Conservation (phyloP, 192 early-diverging fungal species). For the Coemansia sp. region DNA sequence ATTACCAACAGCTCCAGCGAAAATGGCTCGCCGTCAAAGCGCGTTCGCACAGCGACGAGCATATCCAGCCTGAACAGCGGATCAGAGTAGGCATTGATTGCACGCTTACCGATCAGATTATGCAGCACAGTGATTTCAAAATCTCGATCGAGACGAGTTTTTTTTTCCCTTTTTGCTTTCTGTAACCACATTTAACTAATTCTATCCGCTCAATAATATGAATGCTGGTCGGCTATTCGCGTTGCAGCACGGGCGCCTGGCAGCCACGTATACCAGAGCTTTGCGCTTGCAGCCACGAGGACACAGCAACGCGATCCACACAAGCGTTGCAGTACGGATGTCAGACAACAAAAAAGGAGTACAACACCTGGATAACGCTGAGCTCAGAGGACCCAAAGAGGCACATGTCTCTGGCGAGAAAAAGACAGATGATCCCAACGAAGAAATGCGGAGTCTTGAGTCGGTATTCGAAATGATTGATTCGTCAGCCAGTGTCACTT, state of each 20-base stretch:
- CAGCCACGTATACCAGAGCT: no score
- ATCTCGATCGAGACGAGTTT: neutral
- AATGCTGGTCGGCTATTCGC: neutral
- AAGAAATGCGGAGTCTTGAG: slow-evolving; percentile 16
- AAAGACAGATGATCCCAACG: slow-evolving; percentile 1
- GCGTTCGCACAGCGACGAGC: no score
- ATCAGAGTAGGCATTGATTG: no score
- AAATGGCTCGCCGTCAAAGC: no score
- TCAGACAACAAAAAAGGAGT: neutral
- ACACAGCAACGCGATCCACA: neutral
- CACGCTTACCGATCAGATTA: no score
- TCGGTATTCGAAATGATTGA: slow-evolving; percentile 34
- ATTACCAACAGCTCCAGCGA: no score
- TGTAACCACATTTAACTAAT: no score
- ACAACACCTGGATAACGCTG: neutral
- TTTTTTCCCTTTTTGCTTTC: neutral
- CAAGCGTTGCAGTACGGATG: neutral
- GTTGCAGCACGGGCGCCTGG: neutral
- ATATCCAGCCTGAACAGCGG: no score
- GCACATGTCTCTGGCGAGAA: neutral
- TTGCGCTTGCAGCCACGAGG: neutral
- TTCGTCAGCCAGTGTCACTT: neutral
- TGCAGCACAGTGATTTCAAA: neutral
- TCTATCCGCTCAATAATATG: neutral
- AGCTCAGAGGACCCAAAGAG: neutral